Base-by-base conservation (phyloP, 257 asterid genomes). In the Capsicum baccatum region DNA sequence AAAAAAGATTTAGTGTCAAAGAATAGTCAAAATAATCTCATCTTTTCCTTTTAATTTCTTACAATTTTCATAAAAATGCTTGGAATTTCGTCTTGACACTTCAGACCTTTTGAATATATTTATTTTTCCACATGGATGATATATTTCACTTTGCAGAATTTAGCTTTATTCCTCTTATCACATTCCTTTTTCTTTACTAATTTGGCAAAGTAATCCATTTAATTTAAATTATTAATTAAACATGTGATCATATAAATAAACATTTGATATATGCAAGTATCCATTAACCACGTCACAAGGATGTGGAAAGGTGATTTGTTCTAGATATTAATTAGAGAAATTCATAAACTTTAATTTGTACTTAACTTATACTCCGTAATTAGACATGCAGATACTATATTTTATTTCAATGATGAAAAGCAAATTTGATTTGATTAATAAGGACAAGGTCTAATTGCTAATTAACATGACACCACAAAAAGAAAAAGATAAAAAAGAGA, bases 1-100 rank as follows among this genome's bases (percentile, higher is more conserved):
- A 26, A 26, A 26, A 26, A 26, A 1, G 26, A 64, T 64, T 35
- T 50, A 26, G 47, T 15, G n/a, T 13, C 21, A 52, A 52, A 19
- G 58, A 76, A 76, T 12, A 50, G 63, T 21, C 62, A 76, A 74
- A 52, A 12, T 2, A n/a, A 76, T 7, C 21, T 76, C 47, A 26
- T 19, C 17, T 1, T 21, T 76, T 76, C 15, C 47, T 4, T 76
- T 74, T 74, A 11, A 76, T 50, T 76, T 76, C 63, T 21, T 52
- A 4, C 26, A 50, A 0, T 68, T 12, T 19, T 4, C 39, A 52
- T 76, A 52, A 76, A 50, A 74, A 71, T 70, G 37, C 16, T 47
- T 47, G 79, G 13, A 19, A 71, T 42, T 44, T 71, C 58, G 79
- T 71, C 79, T 71, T 17, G 39, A 71, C 15, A n/a, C 79, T 71